phyloP scores from a whole-genome alignment of 177 flowering plant species.

The Vitis hybrid region DNA sequence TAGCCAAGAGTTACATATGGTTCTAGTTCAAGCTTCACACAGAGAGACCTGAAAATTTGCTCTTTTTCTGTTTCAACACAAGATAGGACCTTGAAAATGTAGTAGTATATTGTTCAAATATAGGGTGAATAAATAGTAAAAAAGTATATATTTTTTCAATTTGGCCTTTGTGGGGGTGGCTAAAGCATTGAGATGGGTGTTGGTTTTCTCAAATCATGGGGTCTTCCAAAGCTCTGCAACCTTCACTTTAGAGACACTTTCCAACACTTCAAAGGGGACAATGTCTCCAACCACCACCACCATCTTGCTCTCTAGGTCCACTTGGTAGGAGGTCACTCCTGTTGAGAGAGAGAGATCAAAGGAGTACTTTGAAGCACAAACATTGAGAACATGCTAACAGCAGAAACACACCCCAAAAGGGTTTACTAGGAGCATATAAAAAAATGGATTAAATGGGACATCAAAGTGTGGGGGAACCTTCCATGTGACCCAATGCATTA shows the following conservation, averaged over 20 bases:
- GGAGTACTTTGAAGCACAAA: not conserved
- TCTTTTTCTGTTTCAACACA: no score
- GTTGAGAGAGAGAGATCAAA: conserved; percentile 6
- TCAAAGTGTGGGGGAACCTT: no score
- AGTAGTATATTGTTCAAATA: no score
- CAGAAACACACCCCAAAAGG: not conserved
- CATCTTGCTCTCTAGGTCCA: conserved; percentile 83
- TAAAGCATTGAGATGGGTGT: no score
- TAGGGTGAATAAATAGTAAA: no score
- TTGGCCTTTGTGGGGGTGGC: not conserved
- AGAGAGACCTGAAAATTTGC: no score
- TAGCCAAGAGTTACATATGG: no score
- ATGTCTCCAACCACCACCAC: conserved; percentile 84
- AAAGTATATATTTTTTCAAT: not conserved
- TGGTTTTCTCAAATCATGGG: conserved; percentile 10
- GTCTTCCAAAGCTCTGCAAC: conserved; percentile 67
- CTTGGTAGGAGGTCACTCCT: conserved; percentile 84
- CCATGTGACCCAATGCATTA: no score
- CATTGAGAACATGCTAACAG: not conserved
- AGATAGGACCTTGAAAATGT: no score
- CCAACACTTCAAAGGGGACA: conserved; percentile 77
- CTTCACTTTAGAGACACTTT: conserved; percentile 79
- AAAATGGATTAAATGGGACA: no score
- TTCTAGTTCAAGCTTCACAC: no score
- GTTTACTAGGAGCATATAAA: no score